phyloP scores from a whole-genome alignment of 2,329 filamentous ascomycete species.

The Penicillium crustosum region DNA sequence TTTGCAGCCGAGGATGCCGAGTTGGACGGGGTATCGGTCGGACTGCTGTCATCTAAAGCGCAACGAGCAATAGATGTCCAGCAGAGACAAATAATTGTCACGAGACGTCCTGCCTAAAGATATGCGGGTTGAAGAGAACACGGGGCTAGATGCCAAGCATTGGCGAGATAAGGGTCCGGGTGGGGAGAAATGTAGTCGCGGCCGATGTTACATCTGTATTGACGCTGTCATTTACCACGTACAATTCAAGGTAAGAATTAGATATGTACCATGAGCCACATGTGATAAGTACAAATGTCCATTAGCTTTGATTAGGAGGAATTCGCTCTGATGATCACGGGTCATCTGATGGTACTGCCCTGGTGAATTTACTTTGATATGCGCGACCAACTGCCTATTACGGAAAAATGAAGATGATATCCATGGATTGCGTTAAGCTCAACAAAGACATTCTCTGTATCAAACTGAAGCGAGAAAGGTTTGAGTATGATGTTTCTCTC shows the following conservation, averaged over 20 bases:
- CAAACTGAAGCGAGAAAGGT: neutral
- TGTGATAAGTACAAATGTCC: neutral
- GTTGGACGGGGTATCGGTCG: neutral
- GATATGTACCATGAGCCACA: neutral
- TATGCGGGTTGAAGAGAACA: neutral
- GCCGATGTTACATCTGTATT: neutral
- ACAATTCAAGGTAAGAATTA: neutral
- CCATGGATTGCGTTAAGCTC: slow-evolving; percentile 1
- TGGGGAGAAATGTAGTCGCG: slow-evolving; percentile 1
- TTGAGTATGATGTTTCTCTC: neutral
- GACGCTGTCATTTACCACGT: neutral
- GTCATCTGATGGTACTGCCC: neutral
- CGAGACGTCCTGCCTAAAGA: slow-evolving; percentile 3
- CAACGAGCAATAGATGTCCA: neutral
- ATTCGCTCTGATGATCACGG: neutral
- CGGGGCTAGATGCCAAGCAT: slow-evolving; percentile 6
- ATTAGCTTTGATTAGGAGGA: neutral
- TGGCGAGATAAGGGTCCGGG: slow-evolving; percentile 4
- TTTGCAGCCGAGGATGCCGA: neutral
- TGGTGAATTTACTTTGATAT: neutral
- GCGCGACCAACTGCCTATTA: neutral
- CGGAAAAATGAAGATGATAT: neutral
- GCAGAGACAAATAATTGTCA: neutral
- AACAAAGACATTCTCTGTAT: neutral
- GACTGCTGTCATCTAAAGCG: neutral